A percentile compares a stretch with the other conserved stretches of the same genome.
phyloP scores from a whole-genome alignment of 441 rosid genomes.

The Gossypium davidsonii region DNA sequence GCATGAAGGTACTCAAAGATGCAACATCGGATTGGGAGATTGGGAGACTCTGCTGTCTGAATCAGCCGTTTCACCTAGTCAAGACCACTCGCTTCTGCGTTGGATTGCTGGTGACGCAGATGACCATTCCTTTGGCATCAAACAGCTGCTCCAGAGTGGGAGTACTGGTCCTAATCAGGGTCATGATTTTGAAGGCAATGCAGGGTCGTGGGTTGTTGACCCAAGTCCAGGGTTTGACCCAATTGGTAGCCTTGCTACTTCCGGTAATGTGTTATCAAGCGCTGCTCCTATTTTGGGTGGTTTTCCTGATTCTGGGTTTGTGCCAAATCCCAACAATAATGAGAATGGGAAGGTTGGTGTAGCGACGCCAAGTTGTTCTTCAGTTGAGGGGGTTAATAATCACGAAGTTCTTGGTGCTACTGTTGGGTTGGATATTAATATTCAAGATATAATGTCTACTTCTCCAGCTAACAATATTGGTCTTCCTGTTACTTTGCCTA shows the following conservation, averaged over 20 bases:
- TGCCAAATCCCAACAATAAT: conserved; percentile 17
- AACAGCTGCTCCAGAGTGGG: conserved; percentile 39
- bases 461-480: conserved; percentile 22
- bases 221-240: conserved; percentile 27
- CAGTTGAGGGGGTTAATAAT: conserved; percentile 17
- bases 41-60: conserved; percentile 51
- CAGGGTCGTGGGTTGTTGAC: conserved; percentile 33
- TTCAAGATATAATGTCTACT: conserved; percentile 21
- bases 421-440: conserved; percentile 11
- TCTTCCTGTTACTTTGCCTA: conserved; percentile 20
- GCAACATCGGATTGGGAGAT: conserved; percentile 35
- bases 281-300: conserved; percentile 22
- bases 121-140: conserved; percentile 43
- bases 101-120: conserved; percentile 49
- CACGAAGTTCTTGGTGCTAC: conserved; percentile 12
- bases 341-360: conserved; percentile 23
- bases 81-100: conserved; percentile 43
- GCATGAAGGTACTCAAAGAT: conserved; percentile 26
- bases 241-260: conserved; percentile 15
- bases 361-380: conserved; percentile 16
- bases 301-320: conserved; percentile 27
- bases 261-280: conserved; percentile 16
- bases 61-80: conserved; percentile 26
- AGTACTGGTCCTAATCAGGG: conserved; percentile 18
- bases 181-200: conserved; percentile 36